These are phyloP conservation scores for Colletotrichum sp. DNA, from an alignment of 2,329 filamentous ascomycete genomes.

Conservation along the genomic window DNA sequence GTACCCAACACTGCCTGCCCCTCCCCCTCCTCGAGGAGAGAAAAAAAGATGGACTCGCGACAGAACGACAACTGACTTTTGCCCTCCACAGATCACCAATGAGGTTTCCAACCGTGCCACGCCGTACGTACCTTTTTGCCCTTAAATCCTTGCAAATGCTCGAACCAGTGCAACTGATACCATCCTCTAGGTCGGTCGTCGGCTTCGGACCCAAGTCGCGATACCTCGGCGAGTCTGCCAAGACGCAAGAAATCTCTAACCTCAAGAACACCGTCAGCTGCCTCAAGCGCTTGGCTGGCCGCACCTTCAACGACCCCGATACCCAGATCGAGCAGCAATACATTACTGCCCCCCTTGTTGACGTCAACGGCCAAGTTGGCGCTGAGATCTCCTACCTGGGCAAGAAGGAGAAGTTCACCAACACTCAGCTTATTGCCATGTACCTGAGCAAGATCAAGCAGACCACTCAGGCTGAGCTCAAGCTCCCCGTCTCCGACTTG, in stretches of 20 bases:
- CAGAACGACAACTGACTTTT: slow-evolving; percentile 16
- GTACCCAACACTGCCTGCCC: slow-evolving; percentile 49
- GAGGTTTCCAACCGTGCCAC: slow-evolving; percentile 98
- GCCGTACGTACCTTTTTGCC: slow-evolving; percentile 72
- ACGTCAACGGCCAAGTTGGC: slow-evolving; percentile 92
- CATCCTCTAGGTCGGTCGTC: slow-evolving; percentile 76
- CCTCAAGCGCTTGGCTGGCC: slow-evolving; percentile 91
- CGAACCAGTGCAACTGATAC: slow-evolving; percentile 17
- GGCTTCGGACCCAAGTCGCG: slow-evolving; percentile 93
- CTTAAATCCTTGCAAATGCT: slow-evolving; percentile 11
- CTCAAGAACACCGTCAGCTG: slow-evolving; percentile 97
- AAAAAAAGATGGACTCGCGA: background rate
- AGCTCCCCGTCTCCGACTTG: slow-evolving; percentile 88
- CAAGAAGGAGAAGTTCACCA: slow-evolving; percentile 95
- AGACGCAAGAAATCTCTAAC: slow-evolving; percentile 99
- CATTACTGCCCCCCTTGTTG: slow-evolving; percentile 83
- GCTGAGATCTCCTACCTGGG: slow-evolving; percentile 92
- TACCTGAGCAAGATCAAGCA: slow-evolving; percentile 93
- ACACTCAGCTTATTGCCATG: slow-evolving; percentile 93
- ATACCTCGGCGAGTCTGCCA: slow-evolving; percentile 93
- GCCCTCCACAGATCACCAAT: slow-evolving; percentile 82
- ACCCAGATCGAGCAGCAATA: slow-evolving; percentile 91
- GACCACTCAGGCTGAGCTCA: slow-evolving; percentile 86
- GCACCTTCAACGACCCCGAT: slow-evolving; percentile 87
- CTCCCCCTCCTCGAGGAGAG: background rate